Conservation (phyloP, 345 rosid species). For the Moricandia moricandioides region DNA sequence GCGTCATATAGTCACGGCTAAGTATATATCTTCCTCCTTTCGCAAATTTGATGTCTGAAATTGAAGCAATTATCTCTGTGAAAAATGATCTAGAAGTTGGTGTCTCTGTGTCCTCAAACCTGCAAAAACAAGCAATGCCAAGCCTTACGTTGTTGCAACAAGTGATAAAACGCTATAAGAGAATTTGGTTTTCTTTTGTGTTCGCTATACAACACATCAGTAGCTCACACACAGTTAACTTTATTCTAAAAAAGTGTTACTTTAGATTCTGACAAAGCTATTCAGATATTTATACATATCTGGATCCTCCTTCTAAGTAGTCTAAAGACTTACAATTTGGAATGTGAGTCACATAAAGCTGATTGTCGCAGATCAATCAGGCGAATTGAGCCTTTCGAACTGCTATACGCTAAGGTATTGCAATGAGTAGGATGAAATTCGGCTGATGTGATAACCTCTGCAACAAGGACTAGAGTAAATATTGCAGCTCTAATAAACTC, state of each 20-base stretch:
- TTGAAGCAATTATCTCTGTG: conserved; percentile 92
- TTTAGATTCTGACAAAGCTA: background rate
- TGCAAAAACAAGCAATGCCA: conserved; percentile 34
- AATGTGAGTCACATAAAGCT: conserved; percentile 91
- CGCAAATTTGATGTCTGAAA: conserved; percentile 85
- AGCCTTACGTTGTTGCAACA: conserved; percentile 1
- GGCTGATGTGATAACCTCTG: conserved; percentile 99
- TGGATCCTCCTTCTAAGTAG: conserved; percentile 19
- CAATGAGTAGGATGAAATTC: conserved; percentile 96
- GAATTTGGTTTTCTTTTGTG: conserved; percentile 15
- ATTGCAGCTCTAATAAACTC: conserved; percentile 13
- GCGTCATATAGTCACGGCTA: conserved; percentile 66
- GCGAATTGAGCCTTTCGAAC: conserved; percentile 97
- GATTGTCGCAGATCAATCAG: conserved; percentile 96
- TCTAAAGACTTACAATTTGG: conserved; percentile 70
- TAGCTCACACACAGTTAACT: conserved; percentile 3
- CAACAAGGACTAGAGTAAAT: conserved; percentile 30
- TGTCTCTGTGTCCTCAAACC: conserved; percentile 85
- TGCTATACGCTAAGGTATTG: conserved; percentile 90
- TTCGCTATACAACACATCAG: background rate
- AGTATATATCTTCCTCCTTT: conserved; percentile 79
- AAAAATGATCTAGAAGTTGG: conserved; percentile 80
- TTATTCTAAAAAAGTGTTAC: background rate
- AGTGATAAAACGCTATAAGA: background rate
- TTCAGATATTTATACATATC: background rate